Evolutionary conservation across 1,284 basidiomycete genomes (phyloP).

Genomic region (Ustilago vetiveriae): DNA sequence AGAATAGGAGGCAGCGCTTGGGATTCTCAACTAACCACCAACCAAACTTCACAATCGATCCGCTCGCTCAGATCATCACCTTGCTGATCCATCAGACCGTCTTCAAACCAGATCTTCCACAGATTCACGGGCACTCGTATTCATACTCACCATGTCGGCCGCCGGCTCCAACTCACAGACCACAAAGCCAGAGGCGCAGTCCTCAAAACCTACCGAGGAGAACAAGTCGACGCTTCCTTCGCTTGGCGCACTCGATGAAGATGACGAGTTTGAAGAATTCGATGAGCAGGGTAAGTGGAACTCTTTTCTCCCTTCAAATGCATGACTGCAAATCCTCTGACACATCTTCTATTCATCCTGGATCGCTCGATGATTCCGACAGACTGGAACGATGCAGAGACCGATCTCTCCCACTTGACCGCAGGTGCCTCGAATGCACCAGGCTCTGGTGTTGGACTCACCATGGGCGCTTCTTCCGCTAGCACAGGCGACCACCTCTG

Average conservation of each 20-base stretch:
- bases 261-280: slow-evolving; percentile 67
- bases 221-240: slow-evolving; percentile 48
- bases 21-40: background rate
- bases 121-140: background rate
- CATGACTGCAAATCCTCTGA: background rate
- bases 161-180: slow-evolving; percentile 30
- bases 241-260: slow-evolving; percentile 64
- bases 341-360: background rate
- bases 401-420: slow-evolving; percentile 77
- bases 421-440: slow-evolving; percentile 29
- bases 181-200: slow-evolving; percentile 31
- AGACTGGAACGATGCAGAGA: slow-evolving; percentile 88
- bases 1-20: too few species aligned
- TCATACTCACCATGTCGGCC: slow-evolving; percentile 27
- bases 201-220: slow-evolving; percentile 17
- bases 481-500: slow-evolving; percentile 75
- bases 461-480: slow-evolving; percentile 42
- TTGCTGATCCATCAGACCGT: too few species aligned
- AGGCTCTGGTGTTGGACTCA: slow-evolving; percentile 42
- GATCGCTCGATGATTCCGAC: slow-evolving; percentile 5
- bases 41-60: too few species aligned
- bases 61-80: too few species aligned
- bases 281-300: slow-evolving; percentile 59
- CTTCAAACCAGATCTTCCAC: too few species aligned
- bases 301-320: background rate